These are phyloP conservation scores for Isabelozyma pseudorhagii DNA, from an alignment of 805 yeast species.

Conservation along the genomic window DNA sequence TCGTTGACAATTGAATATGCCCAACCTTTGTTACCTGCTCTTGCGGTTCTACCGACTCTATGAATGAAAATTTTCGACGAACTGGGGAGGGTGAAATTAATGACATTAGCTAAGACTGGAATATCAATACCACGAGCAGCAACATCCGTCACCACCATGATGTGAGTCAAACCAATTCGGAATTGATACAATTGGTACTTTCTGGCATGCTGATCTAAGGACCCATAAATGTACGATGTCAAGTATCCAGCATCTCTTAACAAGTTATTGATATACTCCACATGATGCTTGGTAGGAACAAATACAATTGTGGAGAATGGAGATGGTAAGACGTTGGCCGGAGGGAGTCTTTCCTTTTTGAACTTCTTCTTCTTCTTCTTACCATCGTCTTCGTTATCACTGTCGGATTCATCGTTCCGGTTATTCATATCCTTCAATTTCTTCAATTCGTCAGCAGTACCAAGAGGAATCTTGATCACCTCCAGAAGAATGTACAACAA, in stretches of 20 bases:
- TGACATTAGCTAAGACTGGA: conserved; percentile 91
- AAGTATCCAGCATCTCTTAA: conserved; percentile 80
- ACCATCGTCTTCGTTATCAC: conserved; percentile 27
- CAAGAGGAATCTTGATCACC: conserved; percentile 78
- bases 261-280: conserved; percentile 77
- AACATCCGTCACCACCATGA: conserved; percentile 96
- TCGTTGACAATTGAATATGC: conserved; percentile 89
- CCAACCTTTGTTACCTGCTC: conserved; percentile 98
- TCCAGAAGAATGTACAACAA: conserved; percentile 74
- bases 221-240: conserved; percentile 87
- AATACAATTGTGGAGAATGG: conserved; percentile 85
- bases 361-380: conserved; percentile 37
- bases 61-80: conserved; percentile 93
- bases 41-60: conserved; percentile 98
- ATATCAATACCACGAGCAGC: conserved; percentile 99
- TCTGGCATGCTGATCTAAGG: conserved; percentile 94
- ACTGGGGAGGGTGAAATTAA: conserved; percentile 86
- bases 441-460: conserved; percentile 63
- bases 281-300: conserved; percentile 97
- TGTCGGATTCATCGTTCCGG: conserved; percentile 50
- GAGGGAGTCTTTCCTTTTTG: conserved; percentile 60
- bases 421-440: conserved; percentile 49
- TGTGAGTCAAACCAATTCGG: conserved; percentile 74
- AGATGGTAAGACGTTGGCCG: conserved; percentile 82
- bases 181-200: conserved; percentile 82